Percentiles rank a stretch among this genome's conserved stretches.
These are phyloP conservation scores for Hypoxylon intermedium DNA, from an alignment of 495 filamentous ascomycete species.

Conservation along the genomic window DNA sequence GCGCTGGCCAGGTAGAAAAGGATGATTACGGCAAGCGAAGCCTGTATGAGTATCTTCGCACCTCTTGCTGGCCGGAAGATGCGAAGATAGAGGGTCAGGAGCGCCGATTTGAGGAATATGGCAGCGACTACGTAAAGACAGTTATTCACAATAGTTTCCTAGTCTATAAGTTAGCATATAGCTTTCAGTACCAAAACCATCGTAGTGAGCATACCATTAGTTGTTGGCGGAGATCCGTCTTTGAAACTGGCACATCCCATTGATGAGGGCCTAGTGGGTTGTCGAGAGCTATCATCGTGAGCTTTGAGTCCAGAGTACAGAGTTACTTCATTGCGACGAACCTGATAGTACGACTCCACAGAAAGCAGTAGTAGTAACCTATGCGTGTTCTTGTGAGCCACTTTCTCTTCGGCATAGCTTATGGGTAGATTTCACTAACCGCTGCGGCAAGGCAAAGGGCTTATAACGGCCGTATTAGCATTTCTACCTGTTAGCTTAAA, in stretches of 20 bases:
- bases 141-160: slow-evolving; percentile 9
- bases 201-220: neutral
- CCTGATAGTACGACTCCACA: slow-evolving; percentile 14
- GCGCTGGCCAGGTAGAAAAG: slow-evolving; percentile 12
- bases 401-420: neutral
- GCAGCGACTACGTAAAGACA: slow-evolving; percentile 13
- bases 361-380: slow-evolving; percentile 21
- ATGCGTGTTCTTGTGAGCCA: neutral
- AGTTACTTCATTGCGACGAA: neutral
- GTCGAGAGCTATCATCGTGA: slow-evolving; percentile 5
- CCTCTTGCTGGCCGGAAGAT: slow-evolving; percentile 13
- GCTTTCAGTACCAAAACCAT: neutral
- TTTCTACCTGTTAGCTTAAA: neutral
- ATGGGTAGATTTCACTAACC: slow-evolving; percentile 11
- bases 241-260: slow-evolving; percentile 23
- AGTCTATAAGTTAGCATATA: neutral
- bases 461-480: slow-evolving; percentile 10
- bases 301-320: neutral
- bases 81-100: slow-evolving; percentile 25
- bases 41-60: slow-evolving; percentile 24
- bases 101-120: slow-evolving; percentile 24
- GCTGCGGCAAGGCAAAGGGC: slow-evolving; percentile 23
- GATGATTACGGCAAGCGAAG: slow-evolving; percentile 7
- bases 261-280: slow-evolving; percentile 22
- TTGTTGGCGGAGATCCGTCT: slow-evolving; percentile 3